These are phyloP conservation scores for Passiflora organensis DNA, from an alignment of 345 rosid species.

Conservation along the genomic window DNA sequence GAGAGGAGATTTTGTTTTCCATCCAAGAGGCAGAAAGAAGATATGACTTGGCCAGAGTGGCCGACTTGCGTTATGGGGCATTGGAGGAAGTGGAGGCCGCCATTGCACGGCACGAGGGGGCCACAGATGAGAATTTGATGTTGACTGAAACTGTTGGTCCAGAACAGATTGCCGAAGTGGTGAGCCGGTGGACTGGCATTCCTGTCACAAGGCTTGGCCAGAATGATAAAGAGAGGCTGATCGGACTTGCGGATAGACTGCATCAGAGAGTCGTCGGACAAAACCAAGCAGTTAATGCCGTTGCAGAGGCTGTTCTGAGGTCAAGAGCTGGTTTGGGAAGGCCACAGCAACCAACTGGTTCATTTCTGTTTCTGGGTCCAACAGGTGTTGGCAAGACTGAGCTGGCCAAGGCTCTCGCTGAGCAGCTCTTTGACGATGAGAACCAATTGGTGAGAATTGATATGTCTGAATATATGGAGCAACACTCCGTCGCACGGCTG, in stretches of 20 bases:
- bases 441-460: conserved; percentile 72
- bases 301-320: conserved; percentile 78
- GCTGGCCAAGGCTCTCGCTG: conserved; percentile 89
- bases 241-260: conserved; percentile 73
- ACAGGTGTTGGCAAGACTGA: conserved; percentile 97
- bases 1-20: conserved; percentile 67
- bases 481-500: conserved; percentile 72
- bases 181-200: conserved; percentile 91
- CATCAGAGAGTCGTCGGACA: conserved; percentile 88
- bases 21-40: conserved; percentile 88
- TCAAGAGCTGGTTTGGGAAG: conserved; percentile 91
- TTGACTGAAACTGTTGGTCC: conserved; percentile 84
- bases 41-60: conserved; percentile 84
- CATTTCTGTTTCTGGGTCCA: conserved; percentile 85
- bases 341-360: conserved; percentile 93
- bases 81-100: conserved; percentile 78
- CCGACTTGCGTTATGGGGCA: conserved; percentile 79
- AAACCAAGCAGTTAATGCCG: conserved; percentile 67
- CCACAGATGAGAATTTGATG: conserved; percentile 60
- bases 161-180: conserved; percentile 90
- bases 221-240: conserved; percentile 71
- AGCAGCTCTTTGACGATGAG: conserved; percentile 84
- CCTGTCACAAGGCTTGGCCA: conserved; percentile 89
- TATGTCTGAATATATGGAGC: conserved; percentile 90
- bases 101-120: conserved; percentile 59